A percentile compares a stretch with the other conserved stretches of the same genome.
Evolutionary conservation across 805 yeast species (phyloP).

Genomic region (Torulaspora maleeae): DNA sequence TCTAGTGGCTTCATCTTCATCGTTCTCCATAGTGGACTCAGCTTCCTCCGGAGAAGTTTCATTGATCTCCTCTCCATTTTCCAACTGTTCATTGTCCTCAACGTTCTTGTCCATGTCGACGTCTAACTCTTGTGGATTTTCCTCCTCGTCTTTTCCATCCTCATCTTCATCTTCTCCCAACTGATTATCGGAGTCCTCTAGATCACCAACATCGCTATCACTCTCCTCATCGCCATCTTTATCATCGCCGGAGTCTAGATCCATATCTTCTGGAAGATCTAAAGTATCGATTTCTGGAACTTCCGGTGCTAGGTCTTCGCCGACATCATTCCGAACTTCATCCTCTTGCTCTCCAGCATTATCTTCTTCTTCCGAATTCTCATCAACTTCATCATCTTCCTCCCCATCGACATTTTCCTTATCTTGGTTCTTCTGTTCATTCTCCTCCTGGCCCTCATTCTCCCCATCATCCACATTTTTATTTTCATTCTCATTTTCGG

Average conservation of each 20-base stretch:
- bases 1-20: slow-evolving; percentile 33
- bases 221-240: slow-evolving; percentile 46
- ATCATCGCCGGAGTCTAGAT: slow-evolving; percentile 69
- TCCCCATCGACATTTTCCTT: slow-evolving; percentile 29
- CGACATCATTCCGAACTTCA: slow-evolving; percentile 63
- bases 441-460: slow-evolving; percentile 34
- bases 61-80: slow-evolving; percentile 30
- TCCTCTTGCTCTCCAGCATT: slow-evolving; percentile 83
- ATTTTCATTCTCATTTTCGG: slow-evolving; percentile 35
- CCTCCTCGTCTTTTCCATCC: slow-evolving; percentile 35
- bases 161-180: slow-evolving; percentile 68
- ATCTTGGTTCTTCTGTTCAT: slow-evolving; percentile 22
- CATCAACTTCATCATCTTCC: slow-evolving; percentile 41
- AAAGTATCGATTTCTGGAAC: slow-evolving; percentile 82
- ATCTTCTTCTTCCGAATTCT: slow-evolving; percentile 54
- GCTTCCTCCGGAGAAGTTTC: slow-evolving; percentile 30
- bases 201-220: slow-evolving; percentile 37
- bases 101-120: slow-evolving; percentile 20
- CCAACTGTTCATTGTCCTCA: slow-evolving; percentile 22
- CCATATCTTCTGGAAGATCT: slow-evolving; percentile 89
- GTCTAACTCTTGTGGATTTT: slow-evolving; percentile 33
- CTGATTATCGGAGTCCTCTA: slow-evolving; percentile 42
- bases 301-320: slow-evolving; percentile 62
- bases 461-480: slow-evolving; percentile 39
- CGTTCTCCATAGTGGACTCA: slow-evolving; percentile 31